A percentile compares a stretch with the other conserved stretches of the same genome.
Conservation (phyloP, 352 stramenopile species). For the Pythium dissotocum region DNA sequence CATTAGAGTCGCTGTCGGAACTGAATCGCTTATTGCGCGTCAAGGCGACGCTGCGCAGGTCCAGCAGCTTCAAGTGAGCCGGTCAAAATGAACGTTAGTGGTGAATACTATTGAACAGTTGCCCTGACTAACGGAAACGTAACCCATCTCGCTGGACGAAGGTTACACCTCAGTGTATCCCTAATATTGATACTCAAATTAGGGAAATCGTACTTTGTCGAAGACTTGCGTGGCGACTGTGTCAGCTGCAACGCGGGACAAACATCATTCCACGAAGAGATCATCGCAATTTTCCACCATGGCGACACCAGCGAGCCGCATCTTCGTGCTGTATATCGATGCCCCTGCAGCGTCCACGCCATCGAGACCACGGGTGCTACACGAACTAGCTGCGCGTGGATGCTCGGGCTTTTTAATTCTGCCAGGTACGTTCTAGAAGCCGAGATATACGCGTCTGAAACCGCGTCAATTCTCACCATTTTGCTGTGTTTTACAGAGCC, state of each 20-base stretch:
- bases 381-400: conserved; percentile 49
- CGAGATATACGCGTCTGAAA: background rate
- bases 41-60: conserved; percentile 46
- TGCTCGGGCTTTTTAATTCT: conserved; percentile 61
- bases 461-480: background rate
- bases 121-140: background rate
- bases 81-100: background rate
- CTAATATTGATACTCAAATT: background rate
- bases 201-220: background rate
- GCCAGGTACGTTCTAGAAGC: conserved; percentile 28
- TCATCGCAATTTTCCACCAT: conserved; percentile 9
- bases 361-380: conserved; percentile 21
- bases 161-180: background rate
- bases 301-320: conserved; percentile 27
- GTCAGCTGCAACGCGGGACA: background rate
- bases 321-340: conserved; percentile 29
- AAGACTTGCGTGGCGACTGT: background rate
- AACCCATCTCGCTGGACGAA: no score
- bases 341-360: background rate
- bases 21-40: conserved; percentile 57
- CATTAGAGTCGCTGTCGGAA: conserved; percentile 52
- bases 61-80: conserved; percentile 27
- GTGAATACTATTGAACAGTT: conserved; percentile 1
- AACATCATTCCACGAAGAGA: background rate
- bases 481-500: background rate